Base-by-base conservation (phyloP, 1,284 basidiomycete genomes). In the Cutaneotrichosporon curvatum region DNA sequence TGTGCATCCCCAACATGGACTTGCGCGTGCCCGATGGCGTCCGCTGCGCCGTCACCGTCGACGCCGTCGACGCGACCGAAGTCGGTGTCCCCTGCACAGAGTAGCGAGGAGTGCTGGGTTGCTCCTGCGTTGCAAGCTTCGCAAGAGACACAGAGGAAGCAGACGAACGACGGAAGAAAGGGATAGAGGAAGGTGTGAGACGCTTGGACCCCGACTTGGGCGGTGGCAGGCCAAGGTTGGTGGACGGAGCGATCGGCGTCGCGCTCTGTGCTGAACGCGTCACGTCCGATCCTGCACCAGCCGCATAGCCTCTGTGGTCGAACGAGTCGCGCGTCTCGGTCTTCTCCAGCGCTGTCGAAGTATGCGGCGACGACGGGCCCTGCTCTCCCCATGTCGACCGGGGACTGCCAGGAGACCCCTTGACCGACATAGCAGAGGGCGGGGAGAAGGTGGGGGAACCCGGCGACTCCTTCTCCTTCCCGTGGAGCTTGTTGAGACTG, bases 111-210 rank as follows among this genome's bases (percentile, higher is more conserved):
- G 46, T 36, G 10, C 35, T 37, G 3, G 28, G 22, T 15, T 47
- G 46, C 20, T 53, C 46, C 15, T 50, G 46, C 20, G 58, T 39
- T 12, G 55, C 44, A 8, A 52, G 40, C 30, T 59, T 52, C 40
- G 60, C 45, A 14, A 54, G 42, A 14, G 56, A 48, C 1, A 48
- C 53, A 2, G 87, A 89, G 58, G 89, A 85, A 1, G 88, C 91
- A 16, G 89, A 90, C 2, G 88, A 87, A 16, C 91, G 84, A 34
- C 89, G 80, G 76, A 95, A 95, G 73, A 96, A 96, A 1, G 91
- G 92, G 55, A 96, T 95, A 8, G 88, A 87, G 14, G 88, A 92
- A 0, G 91, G 91, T 0, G 91, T 94, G 40, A 91, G 79, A 40
- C 90, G 81, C 50, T 73, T 72, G 48, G 57, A 57, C 41, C 57